These are phyloP conservation scores for Fragaria ananassa DNA, from an alignment of 306 rosid species.

Conservation along the genomic window DNA sequence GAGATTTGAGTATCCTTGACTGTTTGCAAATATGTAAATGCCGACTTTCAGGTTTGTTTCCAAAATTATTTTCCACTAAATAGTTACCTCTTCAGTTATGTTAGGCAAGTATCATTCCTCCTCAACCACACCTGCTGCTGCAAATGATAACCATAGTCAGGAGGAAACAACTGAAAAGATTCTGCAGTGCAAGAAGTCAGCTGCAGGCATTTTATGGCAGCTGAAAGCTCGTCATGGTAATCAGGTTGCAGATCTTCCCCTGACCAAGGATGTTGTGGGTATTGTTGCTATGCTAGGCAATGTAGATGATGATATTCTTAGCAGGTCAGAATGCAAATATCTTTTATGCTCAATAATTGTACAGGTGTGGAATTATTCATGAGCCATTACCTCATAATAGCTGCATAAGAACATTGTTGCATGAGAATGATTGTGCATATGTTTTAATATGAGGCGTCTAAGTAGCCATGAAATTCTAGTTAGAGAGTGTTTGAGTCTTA, in stretches of 20 bases:
- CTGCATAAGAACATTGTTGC: constrained; percentile 9
- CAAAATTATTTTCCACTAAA: constrained; percentile 15
- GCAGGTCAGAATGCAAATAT: constrained; percentile 43
- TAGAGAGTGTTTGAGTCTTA: constrained; percentile 1
- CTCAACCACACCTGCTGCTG: constrained; percentile 35
- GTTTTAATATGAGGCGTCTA: neutral
- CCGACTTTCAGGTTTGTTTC: constrained; percentile 7
- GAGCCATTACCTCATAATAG: neutral
- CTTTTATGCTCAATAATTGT: constrained; percentile 4
- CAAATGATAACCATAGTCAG: constrained; percentile 36
- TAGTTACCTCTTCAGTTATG: constrained; percentile 34
- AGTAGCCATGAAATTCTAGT: neutral
- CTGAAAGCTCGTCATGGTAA: constrained; percentile 49
- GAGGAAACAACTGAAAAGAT: constrained; percentile 60
- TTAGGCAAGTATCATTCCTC: constrained; percentile 52
- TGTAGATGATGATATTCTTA: constrained; percentile 64
- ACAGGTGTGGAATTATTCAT: constrained; percentile 18
- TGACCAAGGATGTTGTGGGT: constrained; percentile 65
- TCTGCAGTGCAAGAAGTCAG: constrained; percentile 56
- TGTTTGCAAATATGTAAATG: neutral
- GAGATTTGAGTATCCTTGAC: neutral
- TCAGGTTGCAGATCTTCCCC: constrained; percentile 43
- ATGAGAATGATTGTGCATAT: neutral
- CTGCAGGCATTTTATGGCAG: constrained; percentile 66
- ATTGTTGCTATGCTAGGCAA: constrained; percentile 69